These are phyloP conservation scores for Mallotus japonicus DNA, from an alignment of 441 rosid genomes.

Conservation along the genomic window DNA sequence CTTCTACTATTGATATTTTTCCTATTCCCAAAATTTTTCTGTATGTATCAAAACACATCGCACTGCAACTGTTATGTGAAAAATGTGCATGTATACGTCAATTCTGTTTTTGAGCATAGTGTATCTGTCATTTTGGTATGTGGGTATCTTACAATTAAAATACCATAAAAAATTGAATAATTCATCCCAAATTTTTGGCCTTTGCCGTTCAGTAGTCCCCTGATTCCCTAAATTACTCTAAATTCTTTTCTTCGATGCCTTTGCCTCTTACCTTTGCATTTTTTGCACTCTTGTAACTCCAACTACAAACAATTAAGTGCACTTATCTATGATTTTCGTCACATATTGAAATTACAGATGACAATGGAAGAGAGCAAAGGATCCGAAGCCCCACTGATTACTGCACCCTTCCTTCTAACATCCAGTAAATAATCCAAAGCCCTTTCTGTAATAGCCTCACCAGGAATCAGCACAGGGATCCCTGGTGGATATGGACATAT, in stretches of 20 bases:
- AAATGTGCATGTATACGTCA: too few relatives aligned
- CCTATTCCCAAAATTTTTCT: too few relatives aligned
- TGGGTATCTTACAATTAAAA: neutral
- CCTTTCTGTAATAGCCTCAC: conserved; percentile 44
- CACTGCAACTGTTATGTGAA: too few relatives aligned
- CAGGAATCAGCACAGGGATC: conserved; percentile 52
- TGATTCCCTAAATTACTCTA: neutral
- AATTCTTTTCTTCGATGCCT: neutral
- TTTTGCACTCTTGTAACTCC: too few relatives aligned
- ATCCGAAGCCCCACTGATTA: conserved; percentile 53
- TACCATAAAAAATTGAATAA: too few relatives aligned
- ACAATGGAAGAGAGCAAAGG: conserved; percentile 43
- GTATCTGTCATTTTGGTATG: too few relatives aligned
- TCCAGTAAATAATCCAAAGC: conserved; percentile 45
- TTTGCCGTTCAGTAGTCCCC: neutral
- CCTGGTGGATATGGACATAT: conserved; percentile 66
- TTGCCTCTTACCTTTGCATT: neutral
- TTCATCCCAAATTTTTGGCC: neutral
- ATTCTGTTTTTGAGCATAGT: too few relatives aligned
- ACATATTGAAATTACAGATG: conserved; percentile 29
- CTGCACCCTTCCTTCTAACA: conserved; percentile 38
- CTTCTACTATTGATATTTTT: too few relatives aligned
- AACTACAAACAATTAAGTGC: neutral
- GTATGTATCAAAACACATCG: too few relatives aligned
- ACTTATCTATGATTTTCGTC: neutral